A percentile compares a stretch with the other conserved stretches of the same genome.
Conservation (phyloP, 805 yeast species). For the Maudiozyma serrabonitensis region DNA sequence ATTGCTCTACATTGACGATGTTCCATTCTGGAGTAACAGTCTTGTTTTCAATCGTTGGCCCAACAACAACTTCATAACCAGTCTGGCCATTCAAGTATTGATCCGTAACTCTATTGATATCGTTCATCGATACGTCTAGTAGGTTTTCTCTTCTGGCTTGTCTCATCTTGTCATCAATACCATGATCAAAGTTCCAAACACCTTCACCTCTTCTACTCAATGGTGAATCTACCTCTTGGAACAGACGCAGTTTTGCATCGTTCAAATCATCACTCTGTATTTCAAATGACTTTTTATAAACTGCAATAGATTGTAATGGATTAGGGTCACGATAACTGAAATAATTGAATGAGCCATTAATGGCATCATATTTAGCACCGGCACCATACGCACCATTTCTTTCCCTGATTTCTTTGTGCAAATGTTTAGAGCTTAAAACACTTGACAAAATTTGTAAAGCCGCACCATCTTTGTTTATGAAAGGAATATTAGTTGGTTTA, state of each 20-base stretch:
- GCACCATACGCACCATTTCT: slow-evolving; percentile 98
- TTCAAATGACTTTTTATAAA: slow-evolving; percentile 45
- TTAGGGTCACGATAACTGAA: slow-evolving; percentile 94
- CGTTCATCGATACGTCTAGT: slow-evolving; percentile 53
- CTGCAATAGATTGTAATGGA: slow-evolving; percentile 55
- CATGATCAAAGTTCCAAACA: slow-evolving; percentile 49
- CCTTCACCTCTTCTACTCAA: slow-evolving; percentile 75
- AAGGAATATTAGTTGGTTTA: slow-evolving; percentile 51
- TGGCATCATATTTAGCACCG: slow-evolving; percentile 74
- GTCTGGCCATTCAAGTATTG: slow-evolving; percentile 35
- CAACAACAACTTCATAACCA: slow-evolving; percentile 14
- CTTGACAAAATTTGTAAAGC: slow-evolving; percentile 75
- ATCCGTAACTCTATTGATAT: slow-evolving; percentile 56
- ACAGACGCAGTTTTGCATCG: slow-evolving; percentile 83
- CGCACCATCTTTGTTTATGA: slow-evolving; percentile 69
- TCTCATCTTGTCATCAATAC: slow-evolving; percentile 66
- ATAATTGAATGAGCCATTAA: slow-evolving; percentile 70
- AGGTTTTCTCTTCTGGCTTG: slow-evolving; percentile 71
- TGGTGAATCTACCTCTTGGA: slow-evolving; percentile 90
- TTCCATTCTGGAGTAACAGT: slow-evolving; percentile 14
- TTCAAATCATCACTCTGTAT: slow-evolving; percentile 52
- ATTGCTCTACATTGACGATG: slow-evolving; percentile 2
- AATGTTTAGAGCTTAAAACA: slow-evolving; percentile 66
- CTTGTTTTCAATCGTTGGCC: slow-evolving; percentile 11
- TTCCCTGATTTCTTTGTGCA: slow-evolving; percentile 87